phyloP scores from a whole-genome alignment of 2,329 filamentous ascomycete species.

The Talaromyces sp. region DNA sequence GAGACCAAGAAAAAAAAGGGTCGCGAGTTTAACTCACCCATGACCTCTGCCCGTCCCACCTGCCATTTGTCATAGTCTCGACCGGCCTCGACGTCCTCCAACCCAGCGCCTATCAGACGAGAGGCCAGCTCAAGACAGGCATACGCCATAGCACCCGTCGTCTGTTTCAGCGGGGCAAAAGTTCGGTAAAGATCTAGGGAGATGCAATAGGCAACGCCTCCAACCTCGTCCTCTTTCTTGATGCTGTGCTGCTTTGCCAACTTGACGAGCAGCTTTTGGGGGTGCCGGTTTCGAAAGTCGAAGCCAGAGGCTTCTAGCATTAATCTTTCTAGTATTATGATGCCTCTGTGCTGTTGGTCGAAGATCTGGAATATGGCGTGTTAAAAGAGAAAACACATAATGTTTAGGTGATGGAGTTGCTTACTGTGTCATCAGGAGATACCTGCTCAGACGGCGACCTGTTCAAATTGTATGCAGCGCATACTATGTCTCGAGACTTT shows the following conservation, averaged over 20 bases:
- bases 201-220: slow-evolving; percentile 71
- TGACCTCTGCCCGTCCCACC: slow-evolving; percentile 42
- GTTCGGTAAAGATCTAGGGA: slow-evolving; percentile 89
- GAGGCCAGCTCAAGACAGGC: slow-evolving; percentile 76
- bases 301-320: slow-evolving; percentile 92
- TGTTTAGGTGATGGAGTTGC: slow-evolving; percentile 17
- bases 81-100: slow-evolving; percentile 46
- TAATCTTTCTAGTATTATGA: slow-evolving; percentile 84
- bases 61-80: slow-evolving; percentile 49
- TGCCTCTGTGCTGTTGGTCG: slow-evolving; percentile 70
- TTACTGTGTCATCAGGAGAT: slow-evolving; percentile 76
- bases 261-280: slow-evolving; percentile 81
- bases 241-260: slow-evolving; percentile 59
- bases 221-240: slow-evolving; percentile 51
- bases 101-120: slow-evolving; percentile 57
- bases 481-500: slow-evolving; percentile 89
- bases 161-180: slow-evolving; percentile 86
- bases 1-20: too few species aligned
- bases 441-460: slow-evolving; percentile 61
- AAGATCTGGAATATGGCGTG: slow-evolving; percentile 58
- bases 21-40: slow-evolving; percentile 32
- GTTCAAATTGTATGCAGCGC: slow-evolving; percentile 83
- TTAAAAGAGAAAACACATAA: background rate
- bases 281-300: slow-evolving; percentile 85
- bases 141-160: slow-evolving; percentile 77